phyloP scores from a whole-genome alignment of 2,329 filamentous ascomycete genomes.

The Colletotrichum tamarilloi region DNA sequence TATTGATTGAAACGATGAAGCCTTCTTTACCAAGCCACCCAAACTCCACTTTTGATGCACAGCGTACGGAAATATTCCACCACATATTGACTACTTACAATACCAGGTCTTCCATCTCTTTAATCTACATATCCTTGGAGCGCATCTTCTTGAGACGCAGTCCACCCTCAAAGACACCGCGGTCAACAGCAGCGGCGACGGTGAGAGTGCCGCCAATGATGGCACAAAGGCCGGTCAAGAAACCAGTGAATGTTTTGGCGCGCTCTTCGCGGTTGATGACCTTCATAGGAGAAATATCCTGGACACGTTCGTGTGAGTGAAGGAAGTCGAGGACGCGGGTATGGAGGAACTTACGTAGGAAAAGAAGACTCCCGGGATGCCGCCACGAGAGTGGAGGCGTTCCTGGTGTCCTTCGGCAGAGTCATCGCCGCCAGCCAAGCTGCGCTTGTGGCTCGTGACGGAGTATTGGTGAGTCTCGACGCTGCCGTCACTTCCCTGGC shows the following conservation, averaged over 20 bases:
- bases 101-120: not conserved
- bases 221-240: conserved; percentile 93
- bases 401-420: conserved; percentile 90
- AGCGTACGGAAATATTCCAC: conserved; percentile 18
- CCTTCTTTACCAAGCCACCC: conserved; percentile 30
- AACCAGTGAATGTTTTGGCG: conserved; percentile 89
- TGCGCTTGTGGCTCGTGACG: conserved; percentile 95
- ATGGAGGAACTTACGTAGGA: conserved; percentile 78
- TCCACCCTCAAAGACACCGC: conserved; percentile 89
- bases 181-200: conserved; percentile 92
- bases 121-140: conserved; percentile 65
- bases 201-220: conserved; percentile 95
- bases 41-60: conserved; percentile 38
- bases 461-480: conserved; percentile 99
- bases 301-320: conserved; percentile 37
- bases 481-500: conserved; percentile 77
- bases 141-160: conserved; percentile 89
- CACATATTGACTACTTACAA: conserved; percentile 33
- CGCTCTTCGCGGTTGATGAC: conserved; percentile 96
- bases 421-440: conserved; percentile 84
- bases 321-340: not conserved
- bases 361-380: conserved; percentile 98
- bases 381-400: conserved; percentile 86
- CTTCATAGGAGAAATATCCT: conserved; percentile 99
- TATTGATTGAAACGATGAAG: conserved; percentile 22